Conservation (phyloP, 768 basidiomycete species). For the Leucosporidium scottii region DNA sequence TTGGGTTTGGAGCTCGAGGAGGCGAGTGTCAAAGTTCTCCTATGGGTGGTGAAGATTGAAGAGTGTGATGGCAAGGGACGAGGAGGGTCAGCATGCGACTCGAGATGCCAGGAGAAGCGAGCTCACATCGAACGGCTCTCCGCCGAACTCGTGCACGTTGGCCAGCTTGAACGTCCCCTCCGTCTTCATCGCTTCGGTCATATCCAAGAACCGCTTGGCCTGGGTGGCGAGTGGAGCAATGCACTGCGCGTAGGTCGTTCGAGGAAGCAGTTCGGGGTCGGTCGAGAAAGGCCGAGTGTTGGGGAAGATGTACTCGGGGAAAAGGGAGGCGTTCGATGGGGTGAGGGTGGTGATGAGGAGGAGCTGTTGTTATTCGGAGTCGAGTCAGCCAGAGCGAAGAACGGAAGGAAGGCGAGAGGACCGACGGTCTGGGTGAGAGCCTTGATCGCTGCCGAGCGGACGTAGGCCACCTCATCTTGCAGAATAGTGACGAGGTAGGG, state of each 20-base stretch:
- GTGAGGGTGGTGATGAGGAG: constrained; percentile 40
- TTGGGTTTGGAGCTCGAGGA: constrained; percentile 73
- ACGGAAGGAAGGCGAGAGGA: constrained; percentile 21
- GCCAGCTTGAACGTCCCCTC: constrained; percentile 71
- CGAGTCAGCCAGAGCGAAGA: not conserved
- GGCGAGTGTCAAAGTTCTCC: constrained; percentile 83
- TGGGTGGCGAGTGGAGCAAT: constrained; percentile 79
- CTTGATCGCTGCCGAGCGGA: constrained; percentile 70
- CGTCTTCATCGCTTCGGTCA: constrained; percentile 82
- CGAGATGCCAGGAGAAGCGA: not conserved
- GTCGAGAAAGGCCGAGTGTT: constrained; percentile 73
- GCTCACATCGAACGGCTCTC: constrained; percentile 42
- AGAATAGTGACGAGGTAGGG: constrained; percentile 85
- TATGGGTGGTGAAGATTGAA: constrained; percentile 39
- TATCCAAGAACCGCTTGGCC: constrained; percentile 80
- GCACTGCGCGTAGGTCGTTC: constrained; percentile 74
- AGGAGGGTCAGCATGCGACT: not conserved
- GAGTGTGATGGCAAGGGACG: not conserved
- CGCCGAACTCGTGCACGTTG: constrained; percentile 62
- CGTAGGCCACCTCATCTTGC: constrained; percentile 73
- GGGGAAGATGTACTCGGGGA: constrained; percentile 92
- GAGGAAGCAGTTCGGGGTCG: constrained; percentile 76
- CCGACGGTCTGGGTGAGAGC: constrained; percentile 76
- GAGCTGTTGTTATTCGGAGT: constrained; percentile 42
- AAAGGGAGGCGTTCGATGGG: constrained; percentile 53